Evolutionary conservation across 345 rosid species (phyloP), one percentile per base, ranked within the genome.

Genomic region (Gossypium rotundifolium): DNA sequence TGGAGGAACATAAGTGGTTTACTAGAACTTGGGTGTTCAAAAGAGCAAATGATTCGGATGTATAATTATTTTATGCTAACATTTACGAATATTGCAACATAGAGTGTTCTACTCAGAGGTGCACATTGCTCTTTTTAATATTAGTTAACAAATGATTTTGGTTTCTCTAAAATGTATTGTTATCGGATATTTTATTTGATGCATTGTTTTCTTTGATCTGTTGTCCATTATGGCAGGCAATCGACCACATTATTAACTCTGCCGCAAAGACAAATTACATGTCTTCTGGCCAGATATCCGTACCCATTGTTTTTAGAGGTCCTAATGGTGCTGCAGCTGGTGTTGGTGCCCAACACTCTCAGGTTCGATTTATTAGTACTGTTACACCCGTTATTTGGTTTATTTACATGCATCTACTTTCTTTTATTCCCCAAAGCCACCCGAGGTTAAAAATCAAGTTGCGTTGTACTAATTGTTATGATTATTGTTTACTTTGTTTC

Each of bases 271-370:
- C 89, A 61, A 87, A 82, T 80, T 89, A 92, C 79, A 92, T 92
- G 97, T 94, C 98, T 79, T 86, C 97, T 72, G 98, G 98, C 33
- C 93, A 88, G 73, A 80, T 94, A 8, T 71, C 83, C 13, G 98
- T 87, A 62, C 91, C 98, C 64, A 91, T 92, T 62, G 98, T 94
- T 72, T 92, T 92, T 77, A 88, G 98, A 81, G 97, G 98, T 76
- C 97, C 98, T 63, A 94, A 94, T 85, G 98, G 98, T 79, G 95
- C 95, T 49, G 98, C 99, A 75, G 97, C 98, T 70, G 99, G 98
- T 84, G 98, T 95, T 62, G 99, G 91, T 72, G 99, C 98, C 70
- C 98, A 94, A 75, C 98, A 94, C 81, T 94, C 98, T 76, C 98
- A 94, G 11, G 65, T 77, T 61, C 74, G 58, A 3, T 54, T 63